phyloP scores from a whole-genome alignment of 495 filamentous ascomycete genomes.

The Aspergillus affinis region DNA sequence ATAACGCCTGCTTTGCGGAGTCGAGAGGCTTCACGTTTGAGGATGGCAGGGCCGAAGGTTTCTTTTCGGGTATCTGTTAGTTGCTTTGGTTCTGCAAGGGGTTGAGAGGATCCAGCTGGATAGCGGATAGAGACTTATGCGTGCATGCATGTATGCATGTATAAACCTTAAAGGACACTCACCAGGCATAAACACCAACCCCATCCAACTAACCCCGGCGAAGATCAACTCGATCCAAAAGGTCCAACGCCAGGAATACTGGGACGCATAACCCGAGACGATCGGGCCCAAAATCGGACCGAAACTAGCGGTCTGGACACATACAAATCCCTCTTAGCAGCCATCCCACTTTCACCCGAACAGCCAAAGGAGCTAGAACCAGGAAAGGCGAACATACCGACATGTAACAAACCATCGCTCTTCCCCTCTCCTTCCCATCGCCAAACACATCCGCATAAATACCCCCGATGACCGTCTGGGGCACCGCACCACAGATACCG shows the following conservation, averaged over 20 bases:
- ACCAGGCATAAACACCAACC: conserved; percentile 48
- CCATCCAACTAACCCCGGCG: conserved; percentile 44
- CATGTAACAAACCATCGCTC: conserved; percentile 72
- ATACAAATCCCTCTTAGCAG: neutral
- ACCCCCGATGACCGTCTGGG: conserved; percentile 70
- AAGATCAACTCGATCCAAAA: conserved; percentile 64
- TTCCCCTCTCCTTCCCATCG: conserved; percentile 57
- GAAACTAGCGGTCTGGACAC: conserved; percentile 56
- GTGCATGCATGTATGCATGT: neutral
- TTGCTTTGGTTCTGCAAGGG: no score
- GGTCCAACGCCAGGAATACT: conserved; percentile 65
- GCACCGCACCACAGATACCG: conserved; percentile 63
- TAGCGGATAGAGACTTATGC: neutral
- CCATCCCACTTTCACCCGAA: no score
- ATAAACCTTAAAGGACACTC: conserved; percentile 18
- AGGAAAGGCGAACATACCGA: conserved; percentile 46
- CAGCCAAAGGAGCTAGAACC: neutral
- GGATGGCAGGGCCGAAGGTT: conserved; percentile 72
- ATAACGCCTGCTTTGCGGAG: conserved; percentile 39
- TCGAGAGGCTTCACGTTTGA: conserved; percentile 55
- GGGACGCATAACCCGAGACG: conserved; percentile 60
- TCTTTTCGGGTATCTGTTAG: conserved; percentile 28
- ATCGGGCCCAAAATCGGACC: conserved; percentile 68
- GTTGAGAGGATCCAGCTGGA: neutral
- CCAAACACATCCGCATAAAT: conserved; percentile 72